Conservation (phyloP, 1,284 basidiomycete species). For the Coriolopsis trogii region DNA sequence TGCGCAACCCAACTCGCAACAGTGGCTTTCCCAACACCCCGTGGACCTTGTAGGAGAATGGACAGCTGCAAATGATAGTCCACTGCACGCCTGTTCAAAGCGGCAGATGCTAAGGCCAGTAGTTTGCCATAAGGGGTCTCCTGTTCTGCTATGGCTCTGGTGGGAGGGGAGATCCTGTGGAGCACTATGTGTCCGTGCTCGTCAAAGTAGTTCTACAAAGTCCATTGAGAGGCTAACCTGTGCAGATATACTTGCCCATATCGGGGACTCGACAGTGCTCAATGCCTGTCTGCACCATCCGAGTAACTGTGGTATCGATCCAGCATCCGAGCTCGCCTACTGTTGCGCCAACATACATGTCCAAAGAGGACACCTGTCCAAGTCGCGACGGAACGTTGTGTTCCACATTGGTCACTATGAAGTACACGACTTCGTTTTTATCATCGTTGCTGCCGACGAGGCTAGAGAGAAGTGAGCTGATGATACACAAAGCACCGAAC, state of each 20-base stretch:
- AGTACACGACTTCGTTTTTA: conserved; percentile 61
- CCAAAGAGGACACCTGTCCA: conserved; percentile 35
- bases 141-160: conserved; percentile 24
- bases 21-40: conserved; percentile 79
- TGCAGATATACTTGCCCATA: conserved; percentile 54
- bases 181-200: no score
- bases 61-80: conserved; percentile 66
- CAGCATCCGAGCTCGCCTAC: conserved; percentile 84
- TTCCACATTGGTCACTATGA: conserved; percentile 80
- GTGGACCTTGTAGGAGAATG: conserved; percentile 74
- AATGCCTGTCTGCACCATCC: conserved; percentile 79
- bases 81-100: conserved; percentile 54
- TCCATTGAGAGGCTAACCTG: no score
- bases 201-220: no score
- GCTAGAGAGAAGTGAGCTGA: neutral
- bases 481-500: neutral
- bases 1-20: conserved; percentile 60
- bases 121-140: conserved; percentile 46
- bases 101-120: conserved; percentile 54
- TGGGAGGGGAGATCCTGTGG: no score
- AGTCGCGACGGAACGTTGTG: conserved; percentile 53
- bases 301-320: conserved; percentile 75
- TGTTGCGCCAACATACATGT: conserved; percentile 52
- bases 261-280: conserved; percentile 73
- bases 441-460: neutral